These are phyloP conservation scores for Sapria himalayana DNA, from an alignment of 345 rosid species.

Conservation along the genomic window DNA sequence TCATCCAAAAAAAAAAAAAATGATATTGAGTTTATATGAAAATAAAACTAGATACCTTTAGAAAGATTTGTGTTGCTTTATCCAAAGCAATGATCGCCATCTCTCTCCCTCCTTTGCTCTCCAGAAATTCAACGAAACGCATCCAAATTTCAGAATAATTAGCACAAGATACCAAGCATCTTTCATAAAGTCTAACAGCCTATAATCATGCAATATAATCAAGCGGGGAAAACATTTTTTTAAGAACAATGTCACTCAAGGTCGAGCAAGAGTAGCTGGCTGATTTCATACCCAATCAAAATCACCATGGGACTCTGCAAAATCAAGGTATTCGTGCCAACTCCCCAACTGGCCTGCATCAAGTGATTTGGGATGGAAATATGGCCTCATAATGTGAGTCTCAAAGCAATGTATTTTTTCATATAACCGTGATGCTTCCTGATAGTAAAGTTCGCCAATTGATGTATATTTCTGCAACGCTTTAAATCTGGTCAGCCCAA, in stretches of 20 bases:
- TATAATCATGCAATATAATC: conserved; percentile 11
- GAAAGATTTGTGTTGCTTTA: conserved; percentile 43
- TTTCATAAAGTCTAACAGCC: conserved; percentile 75
- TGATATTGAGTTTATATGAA: too few species aligned
- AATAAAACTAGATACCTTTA: conserved; percentile 43
- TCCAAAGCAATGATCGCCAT: conserved; percentile 58
- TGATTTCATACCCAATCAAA: conserved; percentile 67
- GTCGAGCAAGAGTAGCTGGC: too few species aligned
- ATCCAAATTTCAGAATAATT: conserved; percentile 75
- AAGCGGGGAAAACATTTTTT: too few species aligned
- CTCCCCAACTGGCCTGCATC: conserved; percentile 42
- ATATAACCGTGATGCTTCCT: conserved; percentile 26
- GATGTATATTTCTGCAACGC: conserved; percentile 34
- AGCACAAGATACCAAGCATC: conserved; percentile 83
- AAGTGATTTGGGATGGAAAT: conserved; percentile 59
- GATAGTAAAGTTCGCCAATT: conserved; percentile 39
- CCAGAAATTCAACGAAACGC: conserved; percentile 71
- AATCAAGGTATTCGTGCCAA: conserved; percentile 71
- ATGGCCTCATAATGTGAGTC: conserved; percentile 38
- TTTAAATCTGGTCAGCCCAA: conserved; percentile 21
- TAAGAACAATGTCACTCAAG: too few species aligned
- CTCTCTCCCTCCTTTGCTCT: conserved; percentile 83
- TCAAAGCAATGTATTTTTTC: conserved; percentile 44
- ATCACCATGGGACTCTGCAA: conserved; percentile 55
- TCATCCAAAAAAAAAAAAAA: too few species aligned